A percentile compares a stretch with the other conserved stretches of the same genome.
phyloP scores from a whole-genome alignment of 2,329 filamentous ascomycete species.

The Aspergillus sp. region DNA sequence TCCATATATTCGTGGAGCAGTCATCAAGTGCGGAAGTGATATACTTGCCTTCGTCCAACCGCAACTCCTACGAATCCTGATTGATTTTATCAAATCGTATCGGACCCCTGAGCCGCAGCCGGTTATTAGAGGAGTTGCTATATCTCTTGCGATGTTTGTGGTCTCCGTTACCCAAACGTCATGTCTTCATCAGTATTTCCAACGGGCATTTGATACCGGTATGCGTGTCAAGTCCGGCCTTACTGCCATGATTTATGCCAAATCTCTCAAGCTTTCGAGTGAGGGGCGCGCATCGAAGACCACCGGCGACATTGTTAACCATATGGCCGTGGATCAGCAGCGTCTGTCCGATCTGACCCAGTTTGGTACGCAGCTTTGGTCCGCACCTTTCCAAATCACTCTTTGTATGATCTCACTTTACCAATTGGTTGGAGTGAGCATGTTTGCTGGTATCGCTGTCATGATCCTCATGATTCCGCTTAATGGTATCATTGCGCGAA shows the following conservation, averaged over 20 bases:
- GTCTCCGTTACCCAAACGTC: conserved; percentile 84
- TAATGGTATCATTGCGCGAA: conserved; percentile 84
- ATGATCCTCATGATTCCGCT: conserved; percentile 98
- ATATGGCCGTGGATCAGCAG: conserved; percentile 98
- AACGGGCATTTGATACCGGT: conserved; percentile 87
- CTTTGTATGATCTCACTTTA: conserved; percentile 97
- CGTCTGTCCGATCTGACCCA: conserved; percentile 92
- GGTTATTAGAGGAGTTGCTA: conserved; percentile 77
- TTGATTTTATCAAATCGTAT: conserved; percentile 82
- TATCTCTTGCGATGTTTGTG: conserved; percentile 88
- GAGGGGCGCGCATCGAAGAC: conserved; percentile 86
- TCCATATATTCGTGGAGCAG: conserved; percentile 75
- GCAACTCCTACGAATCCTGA: conserved; percentile 81
- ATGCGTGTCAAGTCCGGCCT: conserved; percentile 95
- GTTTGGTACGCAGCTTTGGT: conserved; percentile 94
- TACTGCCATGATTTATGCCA: conserved; percentile 87
- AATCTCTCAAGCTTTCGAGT: conserved; percentile 86
- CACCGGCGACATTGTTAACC: conserved; percentile 97
- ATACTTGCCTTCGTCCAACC: conserved; percentile 84
- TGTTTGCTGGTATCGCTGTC: conserved; percentile 90
- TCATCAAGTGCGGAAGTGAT: conserved; percentile 91
- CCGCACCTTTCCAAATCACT: conserved; percentile 91
- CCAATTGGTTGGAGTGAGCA: conserved; percentile 88
- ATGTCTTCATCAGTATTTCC: conserved; percentile 96
- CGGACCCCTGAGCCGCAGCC: conserved; percentile 65